Percentiles rank a stretch among this genome's conserved stretches.
These are phyloP conservation scores for Dipodascopsis uninucleata DNA, from an alignment of 805 yeast species.

Conservation along the genomic window DNA sequence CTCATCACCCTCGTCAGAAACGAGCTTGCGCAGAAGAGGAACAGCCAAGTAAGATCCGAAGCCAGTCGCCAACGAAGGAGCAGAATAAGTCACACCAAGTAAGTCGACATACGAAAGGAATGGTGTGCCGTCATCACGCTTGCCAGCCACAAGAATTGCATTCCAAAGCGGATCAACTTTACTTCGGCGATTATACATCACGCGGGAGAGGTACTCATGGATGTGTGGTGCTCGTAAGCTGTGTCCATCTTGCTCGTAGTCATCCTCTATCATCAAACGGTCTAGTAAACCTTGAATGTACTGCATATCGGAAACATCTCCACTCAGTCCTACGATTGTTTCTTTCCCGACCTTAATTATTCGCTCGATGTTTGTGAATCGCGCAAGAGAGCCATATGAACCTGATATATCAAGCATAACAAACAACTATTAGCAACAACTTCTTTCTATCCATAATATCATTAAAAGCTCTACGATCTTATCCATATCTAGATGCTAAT, in stretches of 20 bases:
- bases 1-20: conserved; percentile 58
- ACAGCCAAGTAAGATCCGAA: conserved; percentile 93
- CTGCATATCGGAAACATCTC: conserved; percentile 93
- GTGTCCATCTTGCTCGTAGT: conserved; percentile 70
- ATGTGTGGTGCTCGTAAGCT: conserved; percentile 78
- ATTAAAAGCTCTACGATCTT: not conserved
- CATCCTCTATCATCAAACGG: conserved; percentile 72
- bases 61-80: conserved; percentile 92
- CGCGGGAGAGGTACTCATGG: conserved; percentile 79
- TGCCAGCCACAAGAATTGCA: conserved; percentile 86
- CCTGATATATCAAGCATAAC: conserved; percentile 30
- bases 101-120: conserved; percentile 84
- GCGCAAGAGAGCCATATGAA: conserved; percentile 89
- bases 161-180: conserved; percentile 98
- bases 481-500: not conserved
- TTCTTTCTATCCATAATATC: too few species aligned
- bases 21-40: conserved; percentile 82
- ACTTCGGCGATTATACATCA: conserved; percentile 80
- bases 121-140: conserved; percentile 64
- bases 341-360: conserved; percentile 76
- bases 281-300: conserved; percentile 70
- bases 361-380: conserved; percentile 83
- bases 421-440: not conserved
- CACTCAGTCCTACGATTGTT: conserved; percentile 88
- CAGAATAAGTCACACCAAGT: conserved; percentile 82